Conservation (phyloP, 768 basidiomycete species). For the Lactarius akahatsu region DNA sequence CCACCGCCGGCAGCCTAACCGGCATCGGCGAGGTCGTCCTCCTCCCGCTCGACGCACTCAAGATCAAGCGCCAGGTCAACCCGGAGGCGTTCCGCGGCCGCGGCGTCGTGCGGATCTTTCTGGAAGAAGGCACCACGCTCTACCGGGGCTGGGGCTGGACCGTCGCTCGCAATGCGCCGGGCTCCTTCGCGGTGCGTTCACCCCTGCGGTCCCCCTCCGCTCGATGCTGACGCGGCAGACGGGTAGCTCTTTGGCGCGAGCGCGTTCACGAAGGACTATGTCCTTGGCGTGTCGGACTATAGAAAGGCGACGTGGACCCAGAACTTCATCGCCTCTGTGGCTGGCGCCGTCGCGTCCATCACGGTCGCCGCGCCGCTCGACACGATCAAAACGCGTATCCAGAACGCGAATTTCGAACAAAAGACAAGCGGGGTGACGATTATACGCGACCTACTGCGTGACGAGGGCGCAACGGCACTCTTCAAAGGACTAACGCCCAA, state of each 20-base stretch:
- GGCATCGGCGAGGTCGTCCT: constrained; percentile 96
- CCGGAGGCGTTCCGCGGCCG: constrained; percentile 97
- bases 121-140: constrained; percentile 87
- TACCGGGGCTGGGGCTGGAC: constrained; percentile 99
- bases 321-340: constrained; percentile 95
- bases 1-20: constrained; percentile 77
- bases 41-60: constrained; percentile 94
- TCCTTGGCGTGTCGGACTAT: constrained; percentile 87
- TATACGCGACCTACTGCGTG: constrained; percentile 78
- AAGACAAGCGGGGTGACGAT: constrained; percentile 80
- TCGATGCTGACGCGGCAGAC: neutral
- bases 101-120: constrained; percentile 82
- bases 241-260: constrained; percentile 93
- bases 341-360: constrained; percentile 93
- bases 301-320: constrained; percentile 94
- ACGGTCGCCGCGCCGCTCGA: constrained; percentile 96
- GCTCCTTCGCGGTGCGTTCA: constrained; percentile 81
- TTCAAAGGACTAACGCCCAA: constrained; percentile 99
- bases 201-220: neutral
- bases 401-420: constrained; percentile 95
- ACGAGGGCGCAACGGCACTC: constrained; percentile 81
- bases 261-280: constrained; percentile 90
- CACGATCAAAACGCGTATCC: constrained; percentile 95
- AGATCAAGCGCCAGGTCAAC: constrained; percentile 98
- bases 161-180: constrained; percentile 95